Percentiles rank a stretch among this genome's conserved stretches.
Conservation (phyloP, 495 filamentous ascomycete species). For the Penicillium manginii region DNA sequence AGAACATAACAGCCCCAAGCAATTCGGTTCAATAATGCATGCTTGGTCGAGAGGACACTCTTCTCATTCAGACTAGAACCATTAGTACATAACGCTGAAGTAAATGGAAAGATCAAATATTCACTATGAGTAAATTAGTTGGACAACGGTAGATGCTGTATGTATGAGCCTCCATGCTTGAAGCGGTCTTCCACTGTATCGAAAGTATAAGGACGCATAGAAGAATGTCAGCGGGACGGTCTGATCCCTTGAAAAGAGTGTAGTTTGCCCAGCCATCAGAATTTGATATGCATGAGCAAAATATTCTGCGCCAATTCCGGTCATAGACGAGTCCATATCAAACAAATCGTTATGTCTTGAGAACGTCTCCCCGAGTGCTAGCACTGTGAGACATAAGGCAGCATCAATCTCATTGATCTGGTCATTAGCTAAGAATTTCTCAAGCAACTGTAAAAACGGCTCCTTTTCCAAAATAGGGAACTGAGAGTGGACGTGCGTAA, state of each 20-base stretch:
- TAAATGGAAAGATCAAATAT: neutral
- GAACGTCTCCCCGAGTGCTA: constrained; percentile 22
- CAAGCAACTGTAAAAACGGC: constrained; percentile 10
- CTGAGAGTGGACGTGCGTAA: constrained; percentile 19
- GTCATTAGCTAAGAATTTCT: constrained; percentile 16
- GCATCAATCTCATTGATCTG: constrained; percentile 9
- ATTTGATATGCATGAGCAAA: constrained; percentile 21
- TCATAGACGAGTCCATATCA: constrained; percentile 16
- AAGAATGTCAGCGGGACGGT: constrained; percentile 19
- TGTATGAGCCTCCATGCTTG: constrained; percentile 20
- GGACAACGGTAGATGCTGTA: constrained; percentile 14
- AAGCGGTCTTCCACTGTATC: constrained; percentile 21
- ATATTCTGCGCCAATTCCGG: constrained; percentile 18
- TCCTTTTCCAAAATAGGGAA: constrained; percentile 19
- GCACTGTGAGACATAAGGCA: constrained; percentile 18
- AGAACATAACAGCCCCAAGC: constrained; percentile 27
- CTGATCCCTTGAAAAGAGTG: constrained; percentile 9
- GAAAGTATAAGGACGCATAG: constrained; percentile 26
- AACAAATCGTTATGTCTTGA: constrained; percentile 6
- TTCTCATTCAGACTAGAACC: constrained; percentile 13
- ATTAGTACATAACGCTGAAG: no score
- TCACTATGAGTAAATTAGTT: constrained; percentile 20
- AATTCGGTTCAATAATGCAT: constrained; percentile 15
- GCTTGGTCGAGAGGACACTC: constrained; percentile 6
- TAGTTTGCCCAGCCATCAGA: constrained; percentile 2